These are phyloP conservation scores for Hericium coralloides DNA, from an alignment of 768 basidiomycete genomes.

Conservation along the genomic window DNA sequence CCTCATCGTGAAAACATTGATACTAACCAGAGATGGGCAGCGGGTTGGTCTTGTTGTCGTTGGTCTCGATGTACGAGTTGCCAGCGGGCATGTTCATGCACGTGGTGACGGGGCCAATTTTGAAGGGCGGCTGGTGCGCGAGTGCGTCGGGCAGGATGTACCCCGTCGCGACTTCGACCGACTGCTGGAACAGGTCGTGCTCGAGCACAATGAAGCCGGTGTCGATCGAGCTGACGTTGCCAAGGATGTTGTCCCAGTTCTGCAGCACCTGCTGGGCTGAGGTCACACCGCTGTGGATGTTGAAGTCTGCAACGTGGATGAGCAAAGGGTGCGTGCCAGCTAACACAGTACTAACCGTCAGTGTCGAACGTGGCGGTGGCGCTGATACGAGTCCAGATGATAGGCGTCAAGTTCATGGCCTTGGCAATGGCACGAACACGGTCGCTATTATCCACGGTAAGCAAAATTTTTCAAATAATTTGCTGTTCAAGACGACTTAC, in stretches of 20 bases:
- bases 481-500: conserved; percentile 25
- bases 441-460: conserved; percentile 38
- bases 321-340: background rate
- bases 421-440: conserved; percentile 77
- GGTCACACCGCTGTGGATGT: conserved; percentile 59
- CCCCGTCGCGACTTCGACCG: conserved; percentile 77
- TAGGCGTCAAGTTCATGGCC: conserved; percentile 76
- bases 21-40: conserved; percentile 22
- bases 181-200: conserved; percentile 79
- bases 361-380: conserved; percentile 61
- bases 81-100: conserved; percentile 51
- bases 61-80: conserved; percentile 79
- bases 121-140: conserved; percentile 53
- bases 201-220: conserved; percentile 88
- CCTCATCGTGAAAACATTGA: background rate
- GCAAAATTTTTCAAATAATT: background rate
- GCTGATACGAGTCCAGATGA: conserved; percentile 77
- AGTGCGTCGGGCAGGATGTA: conserved; percentile 81
- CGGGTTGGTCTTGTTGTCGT: conserved; percentile 59
- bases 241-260: conserved; percentile 69
- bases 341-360: conserved; percentile 31
- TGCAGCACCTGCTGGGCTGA: conserved; percentile 50
- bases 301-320: conserved; percentile 48
- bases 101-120: conserved; percentile 58
- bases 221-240: conserved; percentile 44